phyloP scores from a whole-genome alignment of 306 rosid species.

The Lathyrus aphaca region DNA sequence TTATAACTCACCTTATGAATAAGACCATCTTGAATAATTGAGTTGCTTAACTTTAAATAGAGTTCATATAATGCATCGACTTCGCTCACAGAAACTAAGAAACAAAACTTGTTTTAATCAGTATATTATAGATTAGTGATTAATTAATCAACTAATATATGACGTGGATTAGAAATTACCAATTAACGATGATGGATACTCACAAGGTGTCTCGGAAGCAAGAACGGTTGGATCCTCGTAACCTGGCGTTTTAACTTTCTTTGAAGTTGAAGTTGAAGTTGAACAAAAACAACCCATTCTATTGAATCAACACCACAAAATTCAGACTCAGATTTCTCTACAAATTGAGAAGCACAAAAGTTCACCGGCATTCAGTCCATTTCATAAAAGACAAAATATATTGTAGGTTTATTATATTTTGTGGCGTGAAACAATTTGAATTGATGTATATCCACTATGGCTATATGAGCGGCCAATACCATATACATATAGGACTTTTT shows the following conservation, averaged over 20 bases:
- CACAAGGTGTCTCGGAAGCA: constrained; percentile 94
- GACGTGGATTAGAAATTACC: too few relatives aligned
- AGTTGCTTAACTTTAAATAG: background rate
- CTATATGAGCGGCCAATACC: too few relatives aligned
- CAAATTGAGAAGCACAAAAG: background rate
- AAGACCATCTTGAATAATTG: background rate
- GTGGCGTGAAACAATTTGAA: too few relatives aligned
- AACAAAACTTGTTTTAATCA: background rate
- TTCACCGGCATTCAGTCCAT: too few relatives aligned
- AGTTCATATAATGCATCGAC: background rate
- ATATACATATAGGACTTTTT: too few relatives aligned
- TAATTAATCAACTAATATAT: too few relatives aligned
- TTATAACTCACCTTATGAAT: background rate
- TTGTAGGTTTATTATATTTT: too few relatives aligned
- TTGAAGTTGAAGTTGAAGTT: constrained; percentile 41
- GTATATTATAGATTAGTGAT: background rate
- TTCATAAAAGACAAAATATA: too few relatives aligned
- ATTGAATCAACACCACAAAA: constrained; percentile 35
- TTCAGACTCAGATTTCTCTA: constrained; percentile 27
- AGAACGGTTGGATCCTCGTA: constrained; percentile 75
- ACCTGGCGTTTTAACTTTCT: constrained; percentile 52
- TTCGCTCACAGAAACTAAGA: background rate
- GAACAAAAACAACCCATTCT: constrained; percentile 80
- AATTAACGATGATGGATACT: constrained; percentile 47
- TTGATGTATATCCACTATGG: too few relatives aligned